phyloP scores from a whole-genome alignment of 2,329 filamentous ascomycete genomes.

The Chalaropsis ovoidea region DNA sequence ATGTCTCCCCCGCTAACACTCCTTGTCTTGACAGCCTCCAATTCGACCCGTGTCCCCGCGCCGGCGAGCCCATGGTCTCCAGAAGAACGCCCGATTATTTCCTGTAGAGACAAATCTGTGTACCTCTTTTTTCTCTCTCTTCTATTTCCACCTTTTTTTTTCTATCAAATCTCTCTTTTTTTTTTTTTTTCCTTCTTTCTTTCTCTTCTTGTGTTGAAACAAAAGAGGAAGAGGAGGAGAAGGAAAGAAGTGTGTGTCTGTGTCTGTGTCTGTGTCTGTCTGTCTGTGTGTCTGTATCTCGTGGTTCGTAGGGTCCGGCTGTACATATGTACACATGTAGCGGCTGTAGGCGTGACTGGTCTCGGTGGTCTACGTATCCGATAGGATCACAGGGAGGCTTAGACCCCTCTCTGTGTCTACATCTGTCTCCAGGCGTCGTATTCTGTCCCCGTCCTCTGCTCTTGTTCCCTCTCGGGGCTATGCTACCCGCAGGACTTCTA shows the following conservation, averaged over 20 bases:
- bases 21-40: constrained; percentile 60
- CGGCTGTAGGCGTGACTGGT: too few species aligned
- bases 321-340: too few species aligned
- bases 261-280: too few species aligned
- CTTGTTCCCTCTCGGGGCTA: too few species aligned
- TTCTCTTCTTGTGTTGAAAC: not conserved
- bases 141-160: not conserved
- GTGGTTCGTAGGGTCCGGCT: too few species aligned
- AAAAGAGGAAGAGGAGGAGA: not conserved
- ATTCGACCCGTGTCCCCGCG: constrained; percentile 96
- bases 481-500: too few species aligned
- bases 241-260: not conserved
- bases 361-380: too few species aligned
- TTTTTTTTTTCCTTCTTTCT: not conserved
- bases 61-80: constrained; percentile 97
- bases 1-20: constrained; percentile 24
- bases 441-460: too few species aligned
- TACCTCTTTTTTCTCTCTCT: not conserved
- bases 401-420: too few species aligned
- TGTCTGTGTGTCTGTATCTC: too few species aligned
- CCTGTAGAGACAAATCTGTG: constrained; percentile 49
- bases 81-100: constrained; percentile 96
- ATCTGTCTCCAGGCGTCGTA: too few species aligned
- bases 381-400: too few species aligned
- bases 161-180: not conserved